Conservation (phyloP, 805 yeast genomes). For the Lachancea lanzarotensis region DNA sequence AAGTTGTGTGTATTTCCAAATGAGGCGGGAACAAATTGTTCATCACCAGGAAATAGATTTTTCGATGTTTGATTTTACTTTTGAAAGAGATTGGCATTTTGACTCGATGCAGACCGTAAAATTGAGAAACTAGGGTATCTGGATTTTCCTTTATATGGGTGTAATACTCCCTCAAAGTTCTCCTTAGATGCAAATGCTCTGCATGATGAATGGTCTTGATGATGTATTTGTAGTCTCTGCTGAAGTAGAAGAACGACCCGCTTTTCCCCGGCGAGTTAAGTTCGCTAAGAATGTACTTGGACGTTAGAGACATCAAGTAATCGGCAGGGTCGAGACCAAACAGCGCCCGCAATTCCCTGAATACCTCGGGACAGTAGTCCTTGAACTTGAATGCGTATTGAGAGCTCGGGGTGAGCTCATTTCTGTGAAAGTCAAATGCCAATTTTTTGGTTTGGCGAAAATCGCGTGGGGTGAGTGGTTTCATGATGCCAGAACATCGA, state of each 20-base stretch:
- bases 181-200: conserved; percentile 80
- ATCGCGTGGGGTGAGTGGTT: conserved; percentile 60
- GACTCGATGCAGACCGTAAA: conserved; percentile 90
- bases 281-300: conserved; percentile 86
- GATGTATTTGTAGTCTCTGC: conserved; percentile 87
- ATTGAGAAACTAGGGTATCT: conserved; percentile 85
- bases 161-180: conserved; percentile 68
- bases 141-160: conserved; percentile 77
- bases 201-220: conserved; percentile 93
- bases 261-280: conserved; percentile 94
- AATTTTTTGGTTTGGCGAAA: conserved; percentile 69
- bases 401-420: conserved; percentile 85
- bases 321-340: conserved; percentile 96
- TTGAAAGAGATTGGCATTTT: conserved; percentile 65
- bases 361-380: conserved; percentile 93
- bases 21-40: conserved; percentile 94
- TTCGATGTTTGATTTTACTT: conserved; percentile 43
- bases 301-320: conserved; percentile 84
- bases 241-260: conserved; percentile 93
- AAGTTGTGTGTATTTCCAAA: conserved; percentile 74
- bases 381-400: conserved; percentile 94
- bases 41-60: conserved; percentile 92
- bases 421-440: conserved; percentile 81
- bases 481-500: conserved; percentile 79
- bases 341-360: conserved; percentile 68